Conservation (phyloP, 768 basidiomycete genomes). For the Russula sp. region DNA sequence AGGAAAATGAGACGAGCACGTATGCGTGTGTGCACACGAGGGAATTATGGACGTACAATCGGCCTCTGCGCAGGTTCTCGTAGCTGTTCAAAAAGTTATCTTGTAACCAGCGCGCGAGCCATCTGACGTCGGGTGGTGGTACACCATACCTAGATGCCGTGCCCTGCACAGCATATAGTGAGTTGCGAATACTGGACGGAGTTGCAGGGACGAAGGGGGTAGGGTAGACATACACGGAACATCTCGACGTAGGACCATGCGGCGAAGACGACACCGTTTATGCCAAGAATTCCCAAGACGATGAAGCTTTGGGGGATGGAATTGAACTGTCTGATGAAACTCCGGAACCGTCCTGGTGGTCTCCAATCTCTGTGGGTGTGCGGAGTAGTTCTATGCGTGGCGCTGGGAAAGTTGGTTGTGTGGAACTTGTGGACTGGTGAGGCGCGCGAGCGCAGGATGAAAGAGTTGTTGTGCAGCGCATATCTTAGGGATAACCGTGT, state of each 20-base stretch:
- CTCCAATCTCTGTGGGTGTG: constrained; percentile 1
- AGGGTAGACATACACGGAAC: constrained; percentile 28
- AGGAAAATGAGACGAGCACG: not conserved
- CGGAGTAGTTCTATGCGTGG: constrained; percentile 30
- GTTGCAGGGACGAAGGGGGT: not conserved
- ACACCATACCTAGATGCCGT: constrained; percentile 17
- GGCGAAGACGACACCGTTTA: constrained; percentile 60
- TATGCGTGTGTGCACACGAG: not conserved
- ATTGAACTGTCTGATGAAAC: constrained; percentile 43
- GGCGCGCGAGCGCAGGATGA: not conserved
- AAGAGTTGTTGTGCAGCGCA: not conserved
- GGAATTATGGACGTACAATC: constrained; percentile 48
- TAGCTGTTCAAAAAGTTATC: constrained; percentile 63
- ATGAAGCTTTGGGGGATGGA: constrained; percentile 51
- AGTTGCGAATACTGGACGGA: constrained; percentile 4
- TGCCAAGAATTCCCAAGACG: constrained; percentile 60
- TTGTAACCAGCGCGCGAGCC: constrained; percentile 48
- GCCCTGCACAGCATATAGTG: not conserved
- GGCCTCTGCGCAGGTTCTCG: constrained; percentile 59
- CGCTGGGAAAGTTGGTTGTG: constrained; percentile 23
- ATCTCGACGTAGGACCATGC: constrained; percentile 48
- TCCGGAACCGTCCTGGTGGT: constrained; percentile 27
- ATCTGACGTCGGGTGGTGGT: constrained; percentile 37
- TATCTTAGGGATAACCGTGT: not conserved
- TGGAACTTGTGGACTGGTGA: constrained; percentile 28